phyloP scores from a whole-genome alignment of 345 rosid genomes.

The Hypericum androsaemum region DNA sequence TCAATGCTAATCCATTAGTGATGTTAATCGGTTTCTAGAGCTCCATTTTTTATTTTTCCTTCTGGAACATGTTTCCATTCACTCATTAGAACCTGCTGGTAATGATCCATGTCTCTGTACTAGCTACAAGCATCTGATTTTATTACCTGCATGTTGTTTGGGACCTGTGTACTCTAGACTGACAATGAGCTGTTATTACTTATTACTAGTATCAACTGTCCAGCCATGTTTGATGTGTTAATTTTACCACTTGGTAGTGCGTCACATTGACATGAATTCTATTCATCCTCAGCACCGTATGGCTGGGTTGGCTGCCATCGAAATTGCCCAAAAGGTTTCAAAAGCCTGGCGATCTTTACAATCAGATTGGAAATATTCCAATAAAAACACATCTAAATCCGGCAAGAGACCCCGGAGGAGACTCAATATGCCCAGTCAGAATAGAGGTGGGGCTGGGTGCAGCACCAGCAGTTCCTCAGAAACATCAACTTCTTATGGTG shows the following conservation, averaged over 20 bases:
- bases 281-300: constrained; percentile 71
- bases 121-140: too few species aligned
- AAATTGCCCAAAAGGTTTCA: constrained; percentile 84
- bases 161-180: too few species aligned
- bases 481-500: constrained; percentile 50
- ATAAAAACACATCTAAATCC: constrained; percentile 40
- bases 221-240: constrained; percentile 1
- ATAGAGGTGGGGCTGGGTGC: constrained; percentile 93
- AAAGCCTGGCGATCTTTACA: constrained; percentile 84
- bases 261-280: constrained; percentile 15
- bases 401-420: constrained; percentile 71
- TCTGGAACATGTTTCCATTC: too few species aligned
- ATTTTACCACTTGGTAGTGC: constrained; percentile 2
- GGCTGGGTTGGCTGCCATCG: constrained; percentile 94
- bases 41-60: neutral
- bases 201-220: too few species aligned
- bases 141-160: too few species aligned
- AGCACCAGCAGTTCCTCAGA: constrained; percentile 75
- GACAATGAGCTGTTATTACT: too few species aligned
- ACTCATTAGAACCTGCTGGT: too few species aligned
- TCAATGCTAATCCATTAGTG: neutral
- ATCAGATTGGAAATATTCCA: constrained; percentile 59
- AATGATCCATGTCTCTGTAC: too few species aligned
- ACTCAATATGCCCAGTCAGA: constrained; percentile 62
- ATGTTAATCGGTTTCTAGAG: neutral